A percentile compares a stretch with the other conserved stretches of the same genome.
Evolutionary conservation across 352 stramenopile genomes (phyloP).

Genomic region (Phytophthora fragariaefolia): DNA sequence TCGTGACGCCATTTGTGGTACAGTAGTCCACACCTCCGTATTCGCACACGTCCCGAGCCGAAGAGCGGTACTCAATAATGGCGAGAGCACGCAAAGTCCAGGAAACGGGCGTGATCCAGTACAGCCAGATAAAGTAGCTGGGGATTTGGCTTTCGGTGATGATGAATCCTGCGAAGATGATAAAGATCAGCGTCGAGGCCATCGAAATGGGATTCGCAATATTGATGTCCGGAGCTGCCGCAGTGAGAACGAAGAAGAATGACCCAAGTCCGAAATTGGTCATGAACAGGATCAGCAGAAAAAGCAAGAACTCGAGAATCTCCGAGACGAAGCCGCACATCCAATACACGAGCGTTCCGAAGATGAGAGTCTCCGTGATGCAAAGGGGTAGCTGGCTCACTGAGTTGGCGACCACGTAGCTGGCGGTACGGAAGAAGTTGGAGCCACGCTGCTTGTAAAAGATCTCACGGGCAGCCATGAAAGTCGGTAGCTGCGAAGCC

Average conservation of each 20-base stretch:
- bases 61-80: conserved; percentile 45
- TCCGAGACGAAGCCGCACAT: conserved; percentile 64
- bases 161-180: conserved; percentile 67
- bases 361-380: conserved; percentile 64
- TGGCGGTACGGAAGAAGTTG: conserved; percentile 49
- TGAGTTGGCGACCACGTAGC: conserved; percentile 61
- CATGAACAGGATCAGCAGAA: conserved; percentile 44
- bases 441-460: conserved; percentile 30
- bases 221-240: conserved; percentile 33
- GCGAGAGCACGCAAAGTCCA: conserved; percentile 49
- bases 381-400: conserved; percentile 43
- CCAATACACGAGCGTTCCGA: conserved; percentile 80
- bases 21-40: conserved; percentile 48
- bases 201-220: conserved; percentile 55
- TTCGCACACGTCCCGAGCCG: conserved; percentile 32
- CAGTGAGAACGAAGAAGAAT: conserved; percentile 48
- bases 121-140: conserved; percentile 57
- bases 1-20: conserved; percentile 25
- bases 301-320: conserved; percentile 43
- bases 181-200: conserved; percentile 49
- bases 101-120: conserved; percentile 60
- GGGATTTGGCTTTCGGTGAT: conserved; percentile 52
- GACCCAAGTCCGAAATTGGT: conserved; percentile 40
- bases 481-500: conserved; percentile 25
- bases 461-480: conserved; percentile 24